Percentiles rank a stretch among this genome's conserved stretches.
These are phyloP conservation scores for Globisporangium nodosum DNA, from an alignment of 352 stramenopile genomes.

Conservation along the genomic window DNA sequence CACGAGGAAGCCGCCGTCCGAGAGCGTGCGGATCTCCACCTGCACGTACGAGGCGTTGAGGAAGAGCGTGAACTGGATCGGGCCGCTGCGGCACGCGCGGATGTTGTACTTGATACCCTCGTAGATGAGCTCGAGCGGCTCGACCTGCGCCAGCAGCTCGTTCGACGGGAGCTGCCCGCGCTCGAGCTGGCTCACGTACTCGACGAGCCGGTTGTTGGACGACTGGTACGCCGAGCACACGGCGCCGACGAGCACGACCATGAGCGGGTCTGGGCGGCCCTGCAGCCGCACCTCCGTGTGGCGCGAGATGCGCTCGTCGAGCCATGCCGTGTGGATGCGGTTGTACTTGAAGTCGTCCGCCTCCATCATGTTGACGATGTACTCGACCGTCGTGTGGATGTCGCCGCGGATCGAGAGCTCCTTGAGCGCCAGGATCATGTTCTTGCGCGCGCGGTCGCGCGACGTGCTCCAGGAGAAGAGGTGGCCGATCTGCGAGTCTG, in stretches of 20 bases:
- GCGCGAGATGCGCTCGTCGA: constrained; percentile 95
- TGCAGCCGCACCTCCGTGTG: constrained; percentile 89
- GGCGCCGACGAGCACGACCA: constrained; percentile 87
- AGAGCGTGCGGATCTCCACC: constrained; percentile 94
- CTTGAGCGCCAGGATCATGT: constrained; percentile 98
- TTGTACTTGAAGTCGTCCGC: constrained; percentile 98
- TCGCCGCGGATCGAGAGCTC: constrained; percentile 99
- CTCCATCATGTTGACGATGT: constrained; percentile 99
- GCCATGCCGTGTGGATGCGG: constrained; percentile 98
- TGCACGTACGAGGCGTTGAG: constrained; percentile 87
- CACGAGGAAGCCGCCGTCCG: constrained; percentile 98
- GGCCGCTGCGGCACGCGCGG: constrained; percentile 84
- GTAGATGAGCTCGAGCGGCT: constrained; percentile 97
- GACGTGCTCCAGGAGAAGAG: constrained; percentile 97
- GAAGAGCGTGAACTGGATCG: constrained; percentile 90
- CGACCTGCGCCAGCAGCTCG: constrained; percentile 76
- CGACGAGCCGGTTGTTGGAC: constrained; percentile 60
- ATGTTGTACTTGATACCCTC: constrained; percentile 99
- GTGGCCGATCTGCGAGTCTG: constrained; percentile 99
- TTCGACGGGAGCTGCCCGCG: constrained; percentile 91
- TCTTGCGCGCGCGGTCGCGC: constrained; percentile 96
- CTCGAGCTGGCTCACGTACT: constrained; percentile 83
- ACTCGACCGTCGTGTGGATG: constrained; percentile 99
- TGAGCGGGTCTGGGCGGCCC: constrained; percentile 75
- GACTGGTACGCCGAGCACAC: constrained; percentile 81